These are phyloP conservation scores for Backusella parvicylindrica DNA, from an alignment of 192 early-diverging fungal species.

Conservation along the genomic window DNA sequence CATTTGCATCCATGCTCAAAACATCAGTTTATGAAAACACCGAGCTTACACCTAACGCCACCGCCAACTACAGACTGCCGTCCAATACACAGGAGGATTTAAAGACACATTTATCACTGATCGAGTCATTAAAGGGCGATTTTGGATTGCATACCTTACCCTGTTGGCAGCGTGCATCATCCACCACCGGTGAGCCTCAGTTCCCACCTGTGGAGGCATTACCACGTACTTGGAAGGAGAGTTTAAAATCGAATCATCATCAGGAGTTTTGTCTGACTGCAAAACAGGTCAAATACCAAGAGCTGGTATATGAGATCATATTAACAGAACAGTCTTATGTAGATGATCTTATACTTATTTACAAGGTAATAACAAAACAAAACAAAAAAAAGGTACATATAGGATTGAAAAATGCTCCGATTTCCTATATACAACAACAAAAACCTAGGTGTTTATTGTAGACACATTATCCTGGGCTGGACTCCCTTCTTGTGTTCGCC, in stretches of 20 bases:
- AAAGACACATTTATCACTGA: background rate
- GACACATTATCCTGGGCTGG: background rate
- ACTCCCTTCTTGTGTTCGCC: background rate
- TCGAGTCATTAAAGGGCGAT: background rate
- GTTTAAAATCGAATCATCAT: background rate
- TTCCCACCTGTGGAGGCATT: background rate
- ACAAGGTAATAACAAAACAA: background rate
- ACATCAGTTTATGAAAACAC: background rate
- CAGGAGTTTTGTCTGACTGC: background rate
- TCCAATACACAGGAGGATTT: background rate
- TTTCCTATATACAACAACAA: no score
- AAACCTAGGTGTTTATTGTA: constrained; percentile 3
- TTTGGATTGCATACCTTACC: background rate
- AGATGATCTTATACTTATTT: background rate
- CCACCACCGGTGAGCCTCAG: background rate
- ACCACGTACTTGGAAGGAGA: constrained; percentile 7
- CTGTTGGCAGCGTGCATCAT: background rate
- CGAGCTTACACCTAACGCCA: background rate
- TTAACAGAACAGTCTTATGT: constrained; percentile 6
- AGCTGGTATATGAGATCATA: background rate
- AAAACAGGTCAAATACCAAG: constrained; percentile 1
- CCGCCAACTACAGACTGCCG: background rate
- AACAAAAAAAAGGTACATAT: background rate
- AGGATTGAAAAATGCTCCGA: background rate
- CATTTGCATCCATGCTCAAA: background rate